Base-by-base conservation (phyloP, 2,329 filamentous ascomycete species). In the Monilinia fructigena region DNA sequence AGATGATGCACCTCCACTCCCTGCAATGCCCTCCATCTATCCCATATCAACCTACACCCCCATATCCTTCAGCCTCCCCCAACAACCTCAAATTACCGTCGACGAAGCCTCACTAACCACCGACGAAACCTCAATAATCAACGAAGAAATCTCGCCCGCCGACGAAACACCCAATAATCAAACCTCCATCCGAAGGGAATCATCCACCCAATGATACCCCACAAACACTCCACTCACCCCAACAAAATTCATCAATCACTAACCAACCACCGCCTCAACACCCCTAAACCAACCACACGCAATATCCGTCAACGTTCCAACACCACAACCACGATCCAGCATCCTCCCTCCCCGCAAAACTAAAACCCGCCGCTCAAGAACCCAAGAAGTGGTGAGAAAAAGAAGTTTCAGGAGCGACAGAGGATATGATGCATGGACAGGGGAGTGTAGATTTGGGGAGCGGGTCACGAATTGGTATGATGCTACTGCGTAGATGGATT, bases 401-500 rank as follows among this genome's bases (percentile, higher is more conserved):
- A n/a, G n/a, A 16, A 40, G 0, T 63, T 48, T 7, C 38, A 20
- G 40, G 56, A 66, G n/a, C 38, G 31, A 2, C 31, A 47, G 40
- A 52, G 38, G 47, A 64, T 23, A 53, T 45, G n/a, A 2, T 20
- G 38, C 40, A 48, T 58, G 62, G 38, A 1, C 20, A n/a, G 3
- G 61, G 52, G 26, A 38, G 26, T 48, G 52, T 38, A 1, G 62
- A 64, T 58, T 20, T 55, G 28, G 52, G 1, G 62, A 38, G 52
- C 48, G 38, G 26, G 62, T 31, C 2, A 31, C 31, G 48, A 62
- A 35, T 62, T 62, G 59, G 59, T 62, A 28, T 62, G 59, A 62
- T 54, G 31, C 59, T 40, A 62, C 48, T 26, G 58, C 20, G 7
- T 60, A 60, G 28, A 38, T 5, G 48, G n/a, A 23, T 23, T n/a